These are phyloP conservation scores for Mortierella hygrophila DNA, from an alignment of 192 early-diverging fungal genomes.

Conservation along the genomic window DNA sequence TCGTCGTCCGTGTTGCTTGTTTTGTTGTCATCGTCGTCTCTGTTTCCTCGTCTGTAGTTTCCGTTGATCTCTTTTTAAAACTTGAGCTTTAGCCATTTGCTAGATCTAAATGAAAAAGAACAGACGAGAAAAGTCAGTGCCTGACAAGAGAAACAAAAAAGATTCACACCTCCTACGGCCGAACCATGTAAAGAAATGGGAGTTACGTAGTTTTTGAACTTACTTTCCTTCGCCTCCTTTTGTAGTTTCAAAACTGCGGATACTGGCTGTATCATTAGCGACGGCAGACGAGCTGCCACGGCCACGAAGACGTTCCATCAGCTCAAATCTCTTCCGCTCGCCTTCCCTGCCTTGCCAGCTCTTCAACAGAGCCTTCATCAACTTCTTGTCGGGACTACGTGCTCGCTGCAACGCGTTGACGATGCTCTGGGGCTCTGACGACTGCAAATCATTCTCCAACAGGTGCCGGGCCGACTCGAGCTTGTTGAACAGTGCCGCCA, in stretches of 20 bases:
- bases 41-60: neutral
- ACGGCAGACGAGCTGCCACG: neutral
- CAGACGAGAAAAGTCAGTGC: neutral
- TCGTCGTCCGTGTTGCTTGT: neutral
- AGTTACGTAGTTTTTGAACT: neutral
- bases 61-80: neutral
- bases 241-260: slow-evolving; percentile 16
- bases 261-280: neutral
- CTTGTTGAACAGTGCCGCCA: slow-evolving; percentile 18
- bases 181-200: neutral
- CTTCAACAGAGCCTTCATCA: slow-evolving; percentile 18
- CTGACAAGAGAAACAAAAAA: neutral
- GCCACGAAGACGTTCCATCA: slow-evolving; percentile 11
- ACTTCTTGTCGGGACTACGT: slow-evolving; percentile 19
- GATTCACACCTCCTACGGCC: neutral
- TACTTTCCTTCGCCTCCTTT: slow-evolving; percentile 29
- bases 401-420: slow-evolving; percentile 19
- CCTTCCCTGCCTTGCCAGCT: slow-evolving; percentile 26
- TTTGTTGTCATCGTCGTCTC: neutral
- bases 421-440: slow-evolving; percentile 15
- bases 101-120: slow-evolving; percentile 7
- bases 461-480: slow-evolving; percentile 14
- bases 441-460: slow-evolving; percentile 21
- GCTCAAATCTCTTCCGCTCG: slow-evolving; percentile 11
- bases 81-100: slow-evolving; percentile 29